These are phyloP conservation scores for Saitozyma podzolica DNA, from an alignment of 768 basidiomycete species.

Conservation along the genomic window DNA sequence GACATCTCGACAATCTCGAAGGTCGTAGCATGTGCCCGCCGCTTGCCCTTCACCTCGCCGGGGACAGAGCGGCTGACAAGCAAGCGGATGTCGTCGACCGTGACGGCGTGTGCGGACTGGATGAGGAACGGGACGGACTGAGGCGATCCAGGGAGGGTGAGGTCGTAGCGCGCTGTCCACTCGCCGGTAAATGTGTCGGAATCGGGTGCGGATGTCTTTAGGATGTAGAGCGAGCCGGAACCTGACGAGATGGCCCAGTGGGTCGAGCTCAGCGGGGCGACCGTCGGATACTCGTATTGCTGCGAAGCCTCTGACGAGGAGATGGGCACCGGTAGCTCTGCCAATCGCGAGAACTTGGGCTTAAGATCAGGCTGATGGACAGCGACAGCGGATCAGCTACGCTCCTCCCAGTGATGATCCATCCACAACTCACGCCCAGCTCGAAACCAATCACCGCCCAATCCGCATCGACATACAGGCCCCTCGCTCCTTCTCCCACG, in stretches of 20 bases:
- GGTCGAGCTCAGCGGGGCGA: constrained; percentile 9
- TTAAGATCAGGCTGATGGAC: constrained; percentile 18
- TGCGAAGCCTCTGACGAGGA: constrained; percentile 17
- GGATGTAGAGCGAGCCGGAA: constrained; percentile 33
- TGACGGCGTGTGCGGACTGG: constrained; percentile 15
- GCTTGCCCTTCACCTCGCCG: not conserved
- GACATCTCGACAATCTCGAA: constrained; percentile 38
- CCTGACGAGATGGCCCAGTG: constrained; percentile 36
- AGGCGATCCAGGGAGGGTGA: constrained; percentile 2
- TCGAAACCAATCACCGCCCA: constrained; percentile 38
- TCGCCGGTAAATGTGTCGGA: constrained; percentile 12
- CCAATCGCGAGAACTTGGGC: constrained; percentile 27
- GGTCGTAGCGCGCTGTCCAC: constrained; percentile 30
- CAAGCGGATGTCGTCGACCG: constrained; percentile 12
- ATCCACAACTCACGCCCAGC: constrained; percentile 27
- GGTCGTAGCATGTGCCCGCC: constrained; percentile 2
- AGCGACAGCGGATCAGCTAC: not conserved
- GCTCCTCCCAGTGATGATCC: not conserved
- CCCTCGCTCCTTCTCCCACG: constrained; percentile 20
- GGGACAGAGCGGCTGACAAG: constrained; percentile 26
- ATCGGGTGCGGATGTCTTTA: constrained; percentile 17
- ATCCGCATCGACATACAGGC: constrained; percentile 41
- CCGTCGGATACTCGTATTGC: constrained; percentile 37
- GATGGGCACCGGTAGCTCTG: constrained; percentile 32
- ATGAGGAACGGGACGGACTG: constrained; percentile 28